Conservation (phyloP, 805 yeast genomes). For the Candida jianshihensis region DNA sequence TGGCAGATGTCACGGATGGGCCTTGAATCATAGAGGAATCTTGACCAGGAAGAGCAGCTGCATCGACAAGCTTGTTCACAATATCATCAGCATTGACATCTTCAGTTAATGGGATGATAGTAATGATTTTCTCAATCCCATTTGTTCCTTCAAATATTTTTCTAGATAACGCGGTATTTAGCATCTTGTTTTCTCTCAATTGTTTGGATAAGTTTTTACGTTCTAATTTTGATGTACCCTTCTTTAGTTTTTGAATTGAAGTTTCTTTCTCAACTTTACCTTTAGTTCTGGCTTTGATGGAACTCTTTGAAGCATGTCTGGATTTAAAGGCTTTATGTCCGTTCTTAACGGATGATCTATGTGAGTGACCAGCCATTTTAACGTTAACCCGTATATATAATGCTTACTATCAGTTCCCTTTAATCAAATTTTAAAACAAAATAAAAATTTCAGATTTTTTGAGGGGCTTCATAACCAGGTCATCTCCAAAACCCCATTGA, state of each 20-base stretch:
- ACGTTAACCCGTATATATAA: neutral
- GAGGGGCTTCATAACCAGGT: constrained; percentile 9
- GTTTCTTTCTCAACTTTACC: constrained; percentile 81
- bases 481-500: constrained; percentile 8
- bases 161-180: constrained; percentile 49
- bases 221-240: constrained; percentile 42
- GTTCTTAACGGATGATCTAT: constrained; percentile 76
- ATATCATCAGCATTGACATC: constrained; percentile 58
- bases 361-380: constrained; percentile 69
- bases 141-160: constrained; percentile 71
- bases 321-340: constrained; percentile 89
- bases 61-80: constrained; percentile 41
- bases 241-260: constrained; percentile 24
- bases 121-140: constrained; percentile 80
- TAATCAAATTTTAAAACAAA: neutral
- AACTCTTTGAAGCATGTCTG: constrained; percentile 84
- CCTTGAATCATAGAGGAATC: constrained; percentile 27
- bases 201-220: constrained; percentile 78
- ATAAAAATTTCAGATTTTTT: neutral
- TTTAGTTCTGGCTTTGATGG: constrained; percentile 69
- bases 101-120: constrained; percentile 70
- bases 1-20: constrained; percentile 47
- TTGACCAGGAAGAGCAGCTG: constrained; percentile 27
- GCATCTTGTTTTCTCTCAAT: constrained; percentile 63
- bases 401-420: neutral